These are phyloP conservation scores for Jacaranda mimosifolia DNA, from an alignment of 257 asterid genomes.

Conservation along the genomic window DNA sequence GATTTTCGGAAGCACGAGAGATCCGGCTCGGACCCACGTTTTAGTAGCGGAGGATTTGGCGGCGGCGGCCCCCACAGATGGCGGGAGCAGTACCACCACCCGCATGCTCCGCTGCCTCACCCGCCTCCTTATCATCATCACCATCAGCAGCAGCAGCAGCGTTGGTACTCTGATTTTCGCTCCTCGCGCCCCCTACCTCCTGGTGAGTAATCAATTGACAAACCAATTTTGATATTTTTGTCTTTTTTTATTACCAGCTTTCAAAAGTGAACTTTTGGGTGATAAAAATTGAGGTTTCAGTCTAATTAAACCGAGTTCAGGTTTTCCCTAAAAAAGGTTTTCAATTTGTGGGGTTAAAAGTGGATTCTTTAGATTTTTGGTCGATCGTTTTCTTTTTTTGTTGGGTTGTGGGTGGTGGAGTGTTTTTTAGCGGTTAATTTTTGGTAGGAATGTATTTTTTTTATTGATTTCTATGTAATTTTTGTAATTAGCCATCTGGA, in stretches of 20 bases:
- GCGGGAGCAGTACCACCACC: constrained; percentile 53
- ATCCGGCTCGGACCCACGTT: constrained; percentile 47
- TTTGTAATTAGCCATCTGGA: constrained; percentile 12
- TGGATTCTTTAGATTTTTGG: constrained; percentile 18
- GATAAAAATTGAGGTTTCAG: background rate
- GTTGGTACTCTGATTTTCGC: constrained; percentile 65
- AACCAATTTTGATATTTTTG: background rate
- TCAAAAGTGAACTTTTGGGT: background rate
- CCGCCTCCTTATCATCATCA: constrained; percentile 42
- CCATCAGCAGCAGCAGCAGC: constrained; percentile 40
- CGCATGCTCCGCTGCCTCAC: constrained; percentile 26
- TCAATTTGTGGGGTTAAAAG: background rate
- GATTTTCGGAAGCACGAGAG: constrained; percentile 79
- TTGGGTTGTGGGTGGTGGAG: background rate
- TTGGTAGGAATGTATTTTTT: constrained; percentile 10
- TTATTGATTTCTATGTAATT: background rate
- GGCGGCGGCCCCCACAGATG: constrained; percentile 63
- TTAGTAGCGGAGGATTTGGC: constrained; percentile 46
- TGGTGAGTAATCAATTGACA: constrained; percentile 47
- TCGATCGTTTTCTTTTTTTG: background rate
- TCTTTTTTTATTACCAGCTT: background rate
- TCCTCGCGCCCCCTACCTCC: constrained; percentile 53
- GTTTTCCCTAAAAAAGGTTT: background rate
- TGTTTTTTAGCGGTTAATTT: constrained; percentile 18
- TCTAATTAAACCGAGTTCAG: background rate